A percentile compares a stretch with the other conserved stretches of the same genome.
These are phyloP conservation scores for Cercospora sp. DNA, from an alignment of 2,329 filamentous ascomycete species.

Conservation along the genomic window DNA sequence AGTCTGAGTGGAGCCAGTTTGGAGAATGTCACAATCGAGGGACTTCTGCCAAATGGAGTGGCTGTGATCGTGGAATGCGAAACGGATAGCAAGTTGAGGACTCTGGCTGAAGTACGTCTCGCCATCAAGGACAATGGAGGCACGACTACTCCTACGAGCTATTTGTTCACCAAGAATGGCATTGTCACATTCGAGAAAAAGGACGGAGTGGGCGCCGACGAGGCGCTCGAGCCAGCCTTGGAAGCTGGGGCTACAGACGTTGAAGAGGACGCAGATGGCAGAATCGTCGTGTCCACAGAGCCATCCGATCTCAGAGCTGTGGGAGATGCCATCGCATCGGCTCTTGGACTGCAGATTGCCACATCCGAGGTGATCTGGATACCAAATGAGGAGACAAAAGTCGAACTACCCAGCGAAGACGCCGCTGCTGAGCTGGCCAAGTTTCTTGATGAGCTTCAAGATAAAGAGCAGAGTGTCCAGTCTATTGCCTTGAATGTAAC, in stretches of 20 bases:
- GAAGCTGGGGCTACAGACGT: constrained; percentile 81
- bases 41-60: constrained; percentile 70
- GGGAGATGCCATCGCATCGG: constrained; percentile 63
- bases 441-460: constrained; percentile 62
- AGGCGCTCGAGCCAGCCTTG: constrained; percentile 76
- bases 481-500: constrained; percentile 72
- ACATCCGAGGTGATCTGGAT: constrained; percentile 83
- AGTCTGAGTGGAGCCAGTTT: constrained; percentile 72
- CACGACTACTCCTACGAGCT: constrained; percentile 70
- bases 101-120: constrained; percentile 70
- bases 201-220: constrained; percentile 60
- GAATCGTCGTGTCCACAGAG: constrained; percentile 70
- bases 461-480: constrained; percentile 69
- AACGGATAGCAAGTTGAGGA: constrained; percentile 76
- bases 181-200: constrained; percentile 68
- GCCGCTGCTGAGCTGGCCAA: constrained; percentile 59
- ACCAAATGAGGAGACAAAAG: constrained; percentile 75
- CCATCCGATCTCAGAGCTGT: constrained; percentile 65
- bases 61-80: constrained; percentile 82
- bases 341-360: constrained; percentile 66
- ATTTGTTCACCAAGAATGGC: constrained; percentile 82
- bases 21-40: constrained; percentile 77
- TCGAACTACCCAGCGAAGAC: constrained; percentile 60
- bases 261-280: constrained; percentile 66
- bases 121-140: constrained; percentile 73